Evolutionary conservation across 2,329 filamentous ascomycete species (phyloP).

Genomic region (Hymenoscyphus fructigenus): DNA sequence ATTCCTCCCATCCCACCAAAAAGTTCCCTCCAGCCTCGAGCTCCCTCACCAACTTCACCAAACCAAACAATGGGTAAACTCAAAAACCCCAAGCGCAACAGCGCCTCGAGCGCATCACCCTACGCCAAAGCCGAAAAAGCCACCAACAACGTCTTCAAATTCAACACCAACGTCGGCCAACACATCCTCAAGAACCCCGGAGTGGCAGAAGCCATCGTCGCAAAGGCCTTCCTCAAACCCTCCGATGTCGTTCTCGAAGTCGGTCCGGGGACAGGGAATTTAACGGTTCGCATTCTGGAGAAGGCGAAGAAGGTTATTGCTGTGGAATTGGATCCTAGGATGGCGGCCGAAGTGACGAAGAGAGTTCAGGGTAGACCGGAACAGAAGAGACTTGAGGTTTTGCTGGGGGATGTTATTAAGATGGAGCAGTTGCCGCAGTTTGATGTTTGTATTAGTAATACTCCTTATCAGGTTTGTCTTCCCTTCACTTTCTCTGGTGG

Average conservation of each 20-base stretch:
- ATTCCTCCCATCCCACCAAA: slow-evolving; percentile 3
- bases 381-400: slow-evolving; percentile 79
- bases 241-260: slow-evolving; percentile 90
- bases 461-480: slow-evolving; percentile 57
- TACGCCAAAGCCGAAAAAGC: slow-evolving; percentile 34
- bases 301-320: slow-evolving; percentile 79
- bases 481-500: background rate
- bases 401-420: slow-evolving; percentile 93
- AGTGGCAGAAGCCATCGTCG: slow-evolving; percentile 77
- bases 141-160: slow-evolving; percentile 88
- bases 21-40: background rate
- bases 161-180: slow-evolving; percentile 64
- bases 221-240: slow-evolving; percentile 87
- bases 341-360: slow-evolving; percentile 87
- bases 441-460: slow-evolving; percentile 75
- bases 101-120: slow-evolving; percentile 27
- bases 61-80: slow-evolving; percentile 35
- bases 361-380: slow-evolving; percentile 87
- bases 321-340: slow-evolving; percentile 91
- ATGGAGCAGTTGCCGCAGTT: slow-evolving; percentile 64
- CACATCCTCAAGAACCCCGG: slow-evolving; percentile 91
- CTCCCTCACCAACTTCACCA: background rate
- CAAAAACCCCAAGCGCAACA: slow-evolving; percentile 36
- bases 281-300: slow-evolving; percentile 87
- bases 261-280: slow-evolving; percentile 83